Conservation (phyloP, 768 basidiomycete species). For the Rhodotorula sphaerocarpa region DNA sequence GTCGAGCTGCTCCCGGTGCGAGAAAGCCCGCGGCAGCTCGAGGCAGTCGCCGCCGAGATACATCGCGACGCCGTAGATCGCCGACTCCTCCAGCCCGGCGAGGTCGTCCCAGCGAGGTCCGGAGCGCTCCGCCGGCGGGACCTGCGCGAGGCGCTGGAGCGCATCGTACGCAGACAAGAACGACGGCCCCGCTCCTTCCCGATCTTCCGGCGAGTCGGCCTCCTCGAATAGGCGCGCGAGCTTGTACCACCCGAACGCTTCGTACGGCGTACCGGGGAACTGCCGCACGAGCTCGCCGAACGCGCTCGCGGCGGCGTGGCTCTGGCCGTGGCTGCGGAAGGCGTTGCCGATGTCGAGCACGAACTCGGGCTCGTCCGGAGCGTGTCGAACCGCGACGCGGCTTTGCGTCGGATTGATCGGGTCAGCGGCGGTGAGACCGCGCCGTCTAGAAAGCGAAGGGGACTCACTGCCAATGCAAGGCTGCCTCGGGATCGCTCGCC, state of each 20-base stretch:
- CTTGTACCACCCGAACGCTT: not conserved
- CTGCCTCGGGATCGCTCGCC: not conserved
- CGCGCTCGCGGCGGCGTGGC: not conserved
- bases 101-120: conserved; percentile 1
- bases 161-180: not conserved
- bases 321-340: not conserved
- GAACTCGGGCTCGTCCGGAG: not conserved
- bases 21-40: not conserved
- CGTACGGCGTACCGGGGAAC: conserved; percentile 4
- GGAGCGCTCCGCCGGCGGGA: not conserved
- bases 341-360: not conserved
- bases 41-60: not conserved
- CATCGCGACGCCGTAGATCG: not conserved
- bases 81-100: not conserved
- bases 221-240: not conserved
- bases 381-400: not conserved
- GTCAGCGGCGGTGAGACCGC: not conserved
- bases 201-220: not conserved
- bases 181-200: not conserved
- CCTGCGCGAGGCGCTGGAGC: not conserved
- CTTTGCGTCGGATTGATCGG: not conserved
- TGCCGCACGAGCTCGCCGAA: not conserved
- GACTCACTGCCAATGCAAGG: conserved; percentile 2
- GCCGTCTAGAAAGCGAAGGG: not conserved
- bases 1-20: not conserved